Conservation (phyloP, 1,139 yeast species). For the Geotrichum citri-aurantii region DNA sequence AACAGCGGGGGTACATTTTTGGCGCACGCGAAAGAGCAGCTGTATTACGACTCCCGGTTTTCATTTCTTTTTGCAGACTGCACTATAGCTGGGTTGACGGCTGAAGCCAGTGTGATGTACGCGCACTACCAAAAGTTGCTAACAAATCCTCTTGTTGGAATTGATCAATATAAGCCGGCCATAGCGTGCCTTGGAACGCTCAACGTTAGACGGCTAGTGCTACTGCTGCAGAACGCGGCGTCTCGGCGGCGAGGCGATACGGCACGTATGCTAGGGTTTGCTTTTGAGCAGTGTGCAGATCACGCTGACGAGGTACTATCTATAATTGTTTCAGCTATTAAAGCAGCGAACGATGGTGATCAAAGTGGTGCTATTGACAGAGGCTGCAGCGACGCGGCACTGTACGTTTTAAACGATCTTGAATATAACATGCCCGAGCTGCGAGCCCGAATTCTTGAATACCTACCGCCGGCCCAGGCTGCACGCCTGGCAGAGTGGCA, state of each 20-base stretch:
- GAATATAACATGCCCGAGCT: not conserved
- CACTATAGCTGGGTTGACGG: not conserved
- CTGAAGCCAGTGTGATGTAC: not conserved
- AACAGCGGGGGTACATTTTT: not conserved
- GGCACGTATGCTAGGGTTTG: constrained; percentile 33
- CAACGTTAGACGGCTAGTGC: constrained; percentile 21
- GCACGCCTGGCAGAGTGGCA: not conserved
- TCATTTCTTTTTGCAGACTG: not conserved
- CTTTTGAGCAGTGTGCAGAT: constrained; percentile 23
- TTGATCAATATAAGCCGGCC: not conserved
- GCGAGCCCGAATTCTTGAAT: not conserved
- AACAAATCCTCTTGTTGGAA: not conserved
- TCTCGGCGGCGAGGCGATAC: constrained; percentile 29
- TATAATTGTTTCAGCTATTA: not conserved
- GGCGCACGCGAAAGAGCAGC: not conserved
- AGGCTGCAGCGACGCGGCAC: not conserved
- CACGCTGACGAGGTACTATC: not conserved
- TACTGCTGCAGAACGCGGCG: constrained; percentile 25
- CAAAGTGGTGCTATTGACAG: not conserved
- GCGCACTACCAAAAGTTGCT: not conserved
- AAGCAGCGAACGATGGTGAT: not conserved
- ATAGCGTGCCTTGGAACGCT: constrained; percentile 20
- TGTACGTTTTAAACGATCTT: not conserved
- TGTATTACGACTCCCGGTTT: not conserved
- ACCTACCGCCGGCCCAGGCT: not conserved